Base-by-base conservation (phyloP, 257 asterid genomes). In the Marsdenia floribunda region DNA sequence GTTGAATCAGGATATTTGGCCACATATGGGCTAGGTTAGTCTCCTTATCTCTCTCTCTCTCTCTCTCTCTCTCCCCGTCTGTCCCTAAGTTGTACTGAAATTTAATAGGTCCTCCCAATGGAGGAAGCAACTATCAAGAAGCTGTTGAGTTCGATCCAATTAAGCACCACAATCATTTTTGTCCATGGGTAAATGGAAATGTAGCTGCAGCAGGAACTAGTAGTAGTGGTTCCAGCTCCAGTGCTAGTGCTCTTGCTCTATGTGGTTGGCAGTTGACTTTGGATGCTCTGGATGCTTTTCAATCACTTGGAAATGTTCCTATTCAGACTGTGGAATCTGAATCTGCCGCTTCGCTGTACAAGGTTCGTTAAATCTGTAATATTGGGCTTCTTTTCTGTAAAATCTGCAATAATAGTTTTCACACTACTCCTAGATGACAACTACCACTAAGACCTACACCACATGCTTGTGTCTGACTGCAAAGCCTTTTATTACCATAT, bases 131-230 rank as follows among this genome's bases (percentile, higher is more conserved):
- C 86, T 92, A 90, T 77, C 97, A 89, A 52, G 99, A 89, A 70
- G 84, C 84, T n/a, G 86, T 81, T 82, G 99, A 95, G 78, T 95
- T 95, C 49, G 97, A 95, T 82, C 99, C 98, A 73, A 91, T 95
- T 47, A 92, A 90, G 90, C 87, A 88, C 80, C 99, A 95, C 75
- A 95, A 95, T 80, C 83, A 79, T 81, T 92, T 87, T 85, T 95
- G 99, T 77, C 98, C 99, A 76, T 95, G 99, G 99, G 97, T 95
- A 77, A 92, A 95, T 75, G 98, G 99, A 77, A 92, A 95, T 86
- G 99, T 95, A 78, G 99, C 99, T 42, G 97, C 99, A 79, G 99
- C 99, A 5, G 99, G 98, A 83, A 82, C 90, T 80, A 82, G 88
- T 77, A 90, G 87, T 86, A 88, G 92, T 73, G 89, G 96, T 81